Evolutionary conservation across 139 green algal species (phyloP), one percentile per base, ranked within the genome.

Genomic region (Pedinophyceae sp.): DNA sequence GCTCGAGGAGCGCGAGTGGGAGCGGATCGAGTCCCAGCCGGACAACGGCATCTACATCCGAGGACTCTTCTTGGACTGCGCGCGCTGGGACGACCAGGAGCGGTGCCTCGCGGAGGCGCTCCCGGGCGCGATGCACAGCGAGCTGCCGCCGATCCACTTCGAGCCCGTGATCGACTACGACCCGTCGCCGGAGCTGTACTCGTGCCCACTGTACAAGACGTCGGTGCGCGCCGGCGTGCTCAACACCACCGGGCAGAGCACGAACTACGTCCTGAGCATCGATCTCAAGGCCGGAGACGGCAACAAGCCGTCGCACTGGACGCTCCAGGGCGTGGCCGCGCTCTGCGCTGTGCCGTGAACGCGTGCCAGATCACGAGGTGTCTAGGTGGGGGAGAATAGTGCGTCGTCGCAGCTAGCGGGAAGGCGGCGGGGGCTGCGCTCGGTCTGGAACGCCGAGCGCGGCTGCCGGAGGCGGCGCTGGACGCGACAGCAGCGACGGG

Each of bases 201-300:
- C 74, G 59, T 84, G 76, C 61, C 83, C 83, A 24, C 62, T 93
- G 56, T 93, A 93, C 69, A 89, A 90, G 70, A 93, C 81, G 5
- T 74, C 58, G 34, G 67, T 77, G 50, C 70, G 81, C 4, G 81
- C 83, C 2, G 83, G 81, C 23, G 59, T 83, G 34, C 69, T 90
- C 40, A 76, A 59, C 40, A 93, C 83, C 1, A 90, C 83, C 3
- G 81, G 83, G 0, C 74, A 85, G 58, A 78, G 60, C 51, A 88
- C 83, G 25, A 93, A 90, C 69, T 90, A 76, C 62, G 72, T 93
- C 50, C 54, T 86, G 16, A 69, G 52, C 50, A 66, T 89, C 20
- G 69, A 57, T 27, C 51, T 88, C 62, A 79, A 77, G 3, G 74
- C 88, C 17, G 34, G 48, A 16, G 17, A 28, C 3, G 72, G 66